Percentiles rank a stretch among this genome's conserved stretches.
Evolutionary conservation across 2,329 filamentous ascomycete genomes (phyloP).

Genomic region (Scytalidium sp.): DNA sequence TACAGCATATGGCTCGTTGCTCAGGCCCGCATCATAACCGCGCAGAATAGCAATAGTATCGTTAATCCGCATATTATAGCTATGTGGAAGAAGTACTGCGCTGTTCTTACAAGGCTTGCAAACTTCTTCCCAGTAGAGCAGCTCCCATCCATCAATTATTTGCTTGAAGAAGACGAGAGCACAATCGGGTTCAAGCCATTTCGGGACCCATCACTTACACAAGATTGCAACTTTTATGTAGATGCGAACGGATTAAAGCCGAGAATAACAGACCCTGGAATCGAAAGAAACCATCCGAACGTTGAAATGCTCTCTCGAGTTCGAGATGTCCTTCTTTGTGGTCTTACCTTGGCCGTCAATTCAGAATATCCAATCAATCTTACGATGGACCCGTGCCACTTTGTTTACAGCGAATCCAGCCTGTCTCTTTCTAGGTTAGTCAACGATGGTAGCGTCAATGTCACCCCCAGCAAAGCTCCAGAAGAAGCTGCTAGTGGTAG

Average conservation of each 20-base stretch:
- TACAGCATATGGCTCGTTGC: slow-evolving; percentile 67
- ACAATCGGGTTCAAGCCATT: slow-evolving; percentile 65
- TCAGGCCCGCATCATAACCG: slow-evolving; percentile 50
- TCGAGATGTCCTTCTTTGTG: slow-evolving; percentile 60
- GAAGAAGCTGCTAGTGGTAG: neutral
- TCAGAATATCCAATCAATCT: slow-evolving; percentile 34
- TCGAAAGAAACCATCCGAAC: slow-evolving; percentile 53
- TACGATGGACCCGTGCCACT: slow-evolving; percentile 28
- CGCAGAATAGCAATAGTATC: slow-evolving; percentile 49
- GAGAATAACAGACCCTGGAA: slow-evolving; percentile 38
- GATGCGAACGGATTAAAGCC: slow-evolving; percentile 43
- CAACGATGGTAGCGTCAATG: neutral
- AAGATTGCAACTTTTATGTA: slow-evolving; percentile 48
- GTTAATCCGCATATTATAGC: slow-evolving; percentile 56
- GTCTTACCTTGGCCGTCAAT: slow-evolving; percentile 52
- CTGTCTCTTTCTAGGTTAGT: neutral
- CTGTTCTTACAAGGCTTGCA: slow-evolving; percentile 55
- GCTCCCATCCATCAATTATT: slow-evolving; percentile 55
- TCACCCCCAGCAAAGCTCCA: neutral
- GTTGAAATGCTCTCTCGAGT: slow-evolving; percentile 67
- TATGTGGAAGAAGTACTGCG: slow-evolving; percentile 65
- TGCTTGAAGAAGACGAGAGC: slow-evolving; percentile 66
- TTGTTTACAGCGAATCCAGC: neutral
- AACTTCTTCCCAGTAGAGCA: slow-evolving; percentile 55
- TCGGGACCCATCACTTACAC: slow-evolving; percentile 41